These are phyloP conservation scores for Hippophae tibetana DNA, from an alignment of 306 rosid species.

Conservation along the genomic window DNA sequence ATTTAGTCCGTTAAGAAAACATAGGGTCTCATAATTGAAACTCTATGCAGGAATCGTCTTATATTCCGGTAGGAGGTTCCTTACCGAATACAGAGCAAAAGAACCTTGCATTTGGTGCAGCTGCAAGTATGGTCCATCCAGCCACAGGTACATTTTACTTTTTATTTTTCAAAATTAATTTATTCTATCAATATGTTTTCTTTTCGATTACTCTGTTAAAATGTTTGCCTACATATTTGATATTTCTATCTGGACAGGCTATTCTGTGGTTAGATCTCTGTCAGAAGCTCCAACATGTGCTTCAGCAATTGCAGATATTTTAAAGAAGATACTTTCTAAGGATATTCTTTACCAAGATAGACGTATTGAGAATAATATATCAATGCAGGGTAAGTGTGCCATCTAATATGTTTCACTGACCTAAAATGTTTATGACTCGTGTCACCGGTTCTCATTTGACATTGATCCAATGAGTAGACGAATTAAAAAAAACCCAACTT, in stretches of 20 bases:
- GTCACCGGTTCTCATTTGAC: too few relatives aligned
- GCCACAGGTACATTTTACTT: conserved; percentile 56
- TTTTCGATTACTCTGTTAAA: conserved; percentile 13
- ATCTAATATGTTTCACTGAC: background rate
- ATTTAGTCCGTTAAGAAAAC: conserved; percentile 4
- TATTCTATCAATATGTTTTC: background rate
- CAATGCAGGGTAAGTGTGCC: conserved; percentile 56
- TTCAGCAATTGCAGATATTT: conserved; percentile 65
- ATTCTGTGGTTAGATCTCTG: conserved; percentile 95
- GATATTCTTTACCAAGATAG: conserved; percentile 22
- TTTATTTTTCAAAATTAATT: conserved; percentile 21
- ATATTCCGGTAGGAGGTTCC: conserved; percentile 97
- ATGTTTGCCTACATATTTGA: conserved; percentile 21
- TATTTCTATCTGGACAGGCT: conserved; percentile 66
- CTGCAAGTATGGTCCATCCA: conserved; percentile 99
- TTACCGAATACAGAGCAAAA: conserved; percentile 92
- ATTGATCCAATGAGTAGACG: too few relatives aligned
- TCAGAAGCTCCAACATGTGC: conserved; percentile 97
- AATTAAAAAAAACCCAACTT: too few relatives aligned
- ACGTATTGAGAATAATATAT: conserved; percentile 39
- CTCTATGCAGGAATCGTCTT: conserved; percentile 78
- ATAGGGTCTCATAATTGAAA: conserved; percentile 8
- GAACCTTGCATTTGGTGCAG: conserved; percentile 96
- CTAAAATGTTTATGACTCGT: background rate
- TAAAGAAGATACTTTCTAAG: conserved; percentile 44